A percentile compares a stretch with the other conserved stretches of the same genome.
These are phyloP conservation scores for Dunaliella sp. DNA, from an alignment of 139 green algal genomes.

Conservation along the genomic window DNA sequence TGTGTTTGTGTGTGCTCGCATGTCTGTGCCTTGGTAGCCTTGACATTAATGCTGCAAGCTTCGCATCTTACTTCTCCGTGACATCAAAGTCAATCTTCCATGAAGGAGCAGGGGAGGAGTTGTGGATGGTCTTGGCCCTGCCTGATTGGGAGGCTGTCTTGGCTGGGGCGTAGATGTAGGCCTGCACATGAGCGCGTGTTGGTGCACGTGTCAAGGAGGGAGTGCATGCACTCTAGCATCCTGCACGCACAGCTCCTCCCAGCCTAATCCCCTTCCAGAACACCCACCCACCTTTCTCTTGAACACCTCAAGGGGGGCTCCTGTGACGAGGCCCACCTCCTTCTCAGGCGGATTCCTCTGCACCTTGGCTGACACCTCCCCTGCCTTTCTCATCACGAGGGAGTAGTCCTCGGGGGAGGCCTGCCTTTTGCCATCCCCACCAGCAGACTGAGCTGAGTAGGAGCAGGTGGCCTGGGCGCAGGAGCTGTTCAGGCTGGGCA, in stretches of 20 bases:
- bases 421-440: not conserved
- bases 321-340: slow-evolving; percentile 50
- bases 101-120: slow-evolving; percentile 28
- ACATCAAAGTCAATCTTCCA: slow-evolving; percentile 82
- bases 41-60: too few species aligned
- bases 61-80: slow-evolving; percentile 55
- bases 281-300: slow-evolving; percentile 49
- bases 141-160: slow-evolving; percentile 70
- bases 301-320: slow-evolving; percentile 58
- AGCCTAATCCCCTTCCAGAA: too few species aligned
- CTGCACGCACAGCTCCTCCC: too few species aligned
- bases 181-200: slow-evolving; percentile 50
- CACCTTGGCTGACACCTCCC: slow-evolving; percentile 19
- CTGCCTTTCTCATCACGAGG: slow-evolving; percentile 36
- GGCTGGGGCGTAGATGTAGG: slow-evolving; percentile 66
- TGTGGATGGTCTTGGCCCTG: slow-evolving; percentile 52
- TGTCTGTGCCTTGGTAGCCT: too few species aligned
- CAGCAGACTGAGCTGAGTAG: too few species aligned
- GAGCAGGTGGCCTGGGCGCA: too few species aligned
- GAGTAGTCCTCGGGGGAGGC: slow-evolving; percentile 33
- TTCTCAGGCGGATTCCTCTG: slow-evolving; percentile 2
- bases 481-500: too few species aligned
- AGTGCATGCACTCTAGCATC: too few species aligned
- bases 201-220: too few species aligned
- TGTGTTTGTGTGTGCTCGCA: too few species aligned